Evolutionary conservation across 2,329 filamentous ascomycete species (phyloP), one percentile per base, ranked within the genome.

Genomic region (Aspergillus quadricinctus): DNA sequence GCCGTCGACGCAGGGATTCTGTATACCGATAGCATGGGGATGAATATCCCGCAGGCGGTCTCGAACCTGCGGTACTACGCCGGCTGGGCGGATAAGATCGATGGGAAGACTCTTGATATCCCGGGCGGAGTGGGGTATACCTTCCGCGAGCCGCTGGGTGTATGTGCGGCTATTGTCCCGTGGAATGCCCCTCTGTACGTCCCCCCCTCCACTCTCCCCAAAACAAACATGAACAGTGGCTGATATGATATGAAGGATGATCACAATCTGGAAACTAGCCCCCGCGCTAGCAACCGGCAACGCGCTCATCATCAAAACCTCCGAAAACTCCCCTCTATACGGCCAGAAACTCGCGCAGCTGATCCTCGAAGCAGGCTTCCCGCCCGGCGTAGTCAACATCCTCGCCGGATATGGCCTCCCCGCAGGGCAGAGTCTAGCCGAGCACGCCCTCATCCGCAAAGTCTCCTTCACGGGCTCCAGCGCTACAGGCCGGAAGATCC

Each of bases 301-400:
- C 68, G 83, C 84, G 1, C 86, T 91, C 80, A 79, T 92, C 17
- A 77, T 82, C 37, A 90, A 89, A 10, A 83, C 84, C 1, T 85
- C 86, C 1, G 86, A 89, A 68, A 80, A 80, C 2, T 82, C 82
- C 0, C 78, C 84, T 6, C 79, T 73, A 0, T 64, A 79, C 1
- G 80, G 80, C 0, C 71, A 82, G 7, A 73, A 77, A 1, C 65
- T 85, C 7, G 81, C 63, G 0, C 50, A 64, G 41, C 69, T 85
- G 11, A 78, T 82, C 19, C 69, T 75, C 55, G 82, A 84, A 4
- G 66, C 80, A 0, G 76, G 81, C 3, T 82, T 84, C 65, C 66
- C 83, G 1, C 77, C 77, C 0, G 77, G 75, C 37, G 75, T 72
- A 5, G 75, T 71, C 48, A 74, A 71, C 1, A 71, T 79, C 56